Evolutionary conservation across 2,329 filamentous ascomycete species (phyloP).

Genomic region (Trichoderma atrobrunneum): DNA sequence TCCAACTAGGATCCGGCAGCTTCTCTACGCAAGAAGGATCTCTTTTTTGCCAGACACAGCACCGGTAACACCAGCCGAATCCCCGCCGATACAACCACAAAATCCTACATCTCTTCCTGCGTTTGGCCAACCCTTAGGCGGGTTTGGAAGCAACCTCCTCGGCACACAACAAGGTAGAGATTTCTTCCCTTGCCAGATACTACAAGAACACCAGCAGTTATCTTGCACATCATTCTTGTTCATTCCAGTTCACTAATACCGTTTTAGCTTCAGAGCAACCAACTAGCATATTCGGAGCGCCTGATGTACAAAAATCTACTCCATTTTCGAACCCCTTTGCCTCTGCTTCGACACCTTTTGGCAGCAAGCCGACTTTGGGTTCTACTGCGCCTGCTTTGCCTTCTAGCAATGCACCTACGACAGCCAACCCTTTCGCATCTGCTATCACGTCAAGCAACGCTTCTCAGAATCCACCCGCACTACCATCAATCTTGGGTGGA

Average conservation of each 20-base stretch:
- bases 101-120: constrained; percentile 5
- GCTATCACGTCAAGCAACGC: background rate
- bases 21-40: constrained; percentile 24
- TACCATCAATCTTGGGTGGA: background rate
- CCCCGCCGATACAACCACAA: background rate
- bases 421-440: constrained; percentile 17
- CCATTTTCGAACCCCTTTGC: constrained; percentile 20
- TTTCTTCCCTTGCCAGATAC: background rate
- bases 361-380: background rate
- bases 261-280: constrained; percentile 10
- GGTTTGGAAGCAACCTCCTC: constrained; percentile 1
- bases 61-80: background rate
- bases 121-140: background rate
- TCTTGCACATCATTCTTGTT: background rate
- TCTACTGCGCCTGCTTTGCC: background rate
- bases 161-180: constrained; percentile 13
- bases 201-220: background rate
- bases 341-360: background rate
- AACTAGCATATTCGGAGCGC: background rate
- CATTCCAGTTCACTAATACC: constrained; percentile 2
- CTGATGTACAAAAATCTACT: background rate
- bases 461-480: constrained; percentile 10
- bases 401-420: background rate
- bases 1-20: constrained; percentile 21
- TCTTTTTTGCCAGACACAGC: constrained; percentile 29